These are phyloP conservation scores for Acer yangbiense DNA, from an alignment of 345 rosid species.

Conservation along the genomic window DNA sequence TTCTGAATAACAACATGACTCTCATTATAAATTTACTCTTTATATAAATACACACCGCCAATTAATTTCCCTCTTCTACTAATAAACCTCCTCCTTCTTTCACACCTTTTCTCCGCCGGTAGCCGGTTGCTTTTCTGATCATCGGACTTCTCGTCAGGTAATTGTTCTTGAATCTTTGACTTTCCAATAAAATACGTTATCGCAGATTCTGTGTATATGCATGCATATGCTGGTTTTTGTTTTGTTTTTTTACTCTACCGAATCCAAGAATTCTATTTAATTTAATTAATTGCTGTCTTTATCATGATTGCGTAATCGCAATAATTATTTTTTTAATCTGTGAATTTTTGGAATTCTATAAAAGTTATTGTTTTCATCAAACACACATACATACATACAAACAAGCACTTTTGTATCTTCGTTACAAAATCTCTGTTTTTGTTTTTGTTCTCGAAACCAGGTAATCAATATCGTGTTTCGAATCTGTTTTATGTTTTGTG, in stretches of 20 bases:
- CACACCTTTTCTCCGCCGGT: background rate
- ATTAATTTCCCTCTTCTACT: no score
- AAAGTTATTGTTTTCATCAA: background rate
- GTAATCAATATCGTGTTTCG: no score
- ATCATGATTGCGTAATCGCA: background rate
- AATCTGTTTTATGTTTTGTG: no score
- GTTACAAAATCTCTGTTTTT: no score
- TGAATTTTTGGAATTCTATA: background rate
- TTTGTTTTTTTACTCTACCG: no score
- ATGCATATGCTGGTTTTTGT: background rate
- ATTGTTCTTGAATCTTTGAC: background rate
- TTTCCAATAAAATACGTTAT: background rate
- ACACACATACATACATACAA: background rate
- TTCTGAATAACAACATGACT: no score
- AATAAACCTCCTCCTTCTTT: background rate
- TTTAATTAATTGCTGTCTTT: no score
- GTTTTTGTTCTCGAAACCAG: no score
- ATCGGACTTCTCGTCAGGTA: background rate
- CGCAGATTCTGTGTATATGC: background rate
- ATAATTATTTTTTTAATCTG: background rate
- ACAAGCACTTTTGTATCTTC: no score
- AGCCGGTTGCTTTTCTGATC: background rate
- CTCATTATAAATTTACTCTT: no score
- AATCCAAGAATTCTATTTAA: no score
- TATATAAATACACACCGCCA: no score